Conservation (phyloP, 495 filamentous ascomycete genomes). For the Neurospora sp. region DNA sequence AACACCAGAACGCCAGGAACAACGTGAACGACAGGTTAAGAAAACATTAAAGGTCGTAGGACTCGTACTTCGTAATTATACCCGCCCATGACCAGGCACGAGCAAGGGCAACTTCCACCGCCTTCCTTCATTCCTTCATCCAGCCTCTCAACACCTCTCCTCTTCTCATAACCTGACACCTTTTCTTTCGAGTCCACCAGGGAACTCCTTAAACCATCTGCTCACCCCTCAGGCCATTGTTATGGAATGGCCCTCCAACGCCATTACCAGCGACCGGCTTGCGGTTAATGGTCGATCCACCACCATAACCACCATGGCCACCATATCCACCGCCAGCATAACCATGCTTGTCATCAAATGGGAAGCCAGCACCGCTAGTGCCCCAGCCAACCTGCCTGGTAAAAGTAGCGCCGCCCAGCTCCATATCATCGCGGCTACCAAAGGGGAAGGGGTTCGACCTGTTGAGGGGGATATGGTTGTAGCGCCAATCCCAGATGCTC, state of each 20-base stretch:
- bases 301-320: neutral
- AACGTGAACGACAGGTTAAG: neutral
- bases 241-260: neutral
- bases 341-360: conserved; percentile 4
- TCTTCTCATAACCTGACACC: neutral
- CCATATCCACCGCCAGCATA: neutral
- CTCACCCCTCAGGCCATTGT: neutral
- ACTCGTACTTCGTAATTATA: neutral
- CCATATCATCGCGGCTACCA: conserved; percentile 14
- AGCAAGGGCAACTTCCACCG: neutral
- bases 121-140: neutral
- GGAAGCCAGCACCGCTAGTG: conserved; percentile 3
- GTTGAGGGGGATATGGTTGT: conserved; percentile 42
- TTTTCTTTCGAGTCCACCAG: neutral
- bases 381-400: conserved; percentile 41
- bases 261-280: neutral
- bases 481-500: conserved; percentile 47
- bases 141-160: neutral
- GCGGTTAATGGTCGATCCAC: neutral
- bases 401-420: conserved; percentile 31
- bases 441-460: conserved; percentile 22
- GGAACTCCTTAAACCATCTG: neutral
- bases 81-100: neutral
- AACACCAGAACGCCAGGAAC: neutral
- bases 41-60: neutral